Percentiles rank a stretch among this genome's conserved stretches.
phyloP scores from a whole-genome alignment of 2,329 filamentous ascomycete species.

The Penicillium sp. region DNA sequence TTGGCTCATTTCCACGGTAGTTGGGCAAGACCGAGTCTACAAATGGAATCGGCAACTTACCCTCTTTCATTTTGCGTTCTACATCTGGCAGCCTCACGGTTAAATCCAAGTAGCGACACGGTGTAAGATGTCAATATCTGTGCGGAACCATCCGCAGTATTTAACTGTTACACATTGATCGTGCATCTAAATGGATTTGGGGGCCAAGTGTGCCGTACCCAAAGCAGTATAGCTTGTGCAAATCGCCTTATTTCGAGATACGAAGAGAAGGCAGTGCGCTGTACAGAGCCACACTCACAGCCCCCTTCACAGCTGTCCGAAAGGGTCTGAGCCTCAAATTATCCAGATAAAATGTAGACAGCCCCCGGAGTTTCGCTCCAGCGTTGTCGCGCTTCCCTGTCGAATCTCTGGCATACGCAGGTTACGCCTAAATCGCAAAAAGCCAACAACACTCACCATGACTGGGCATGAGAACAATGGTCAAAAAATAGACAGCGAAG shows the following conservation, averaged over 20 bases:
- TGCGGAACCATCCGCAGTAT: background rate
- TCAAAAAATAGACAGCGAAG: slow-evolving; percentile 3
- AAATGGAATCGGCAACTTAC: no score
- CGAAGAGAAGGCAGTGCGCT: background rate
- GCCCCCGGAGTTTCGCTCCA: background rate
- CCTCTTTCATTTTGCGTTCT: no score
- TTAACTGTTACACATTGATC: no score
- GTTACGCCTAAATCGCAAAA: background rate
- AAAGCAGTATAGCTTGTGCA: background rate
- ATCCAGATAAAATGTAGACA: slow-evolving; percentile 3
- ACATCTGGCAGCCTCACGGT: no score
- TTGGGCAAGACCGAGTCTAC: no score
- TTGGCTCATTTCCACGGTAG: no score
- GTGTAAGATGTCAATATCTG: background rate
- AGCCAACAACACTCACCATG: background rate
- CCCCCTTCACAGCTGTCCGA: background rate
- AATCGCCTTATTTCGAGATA: background rate
- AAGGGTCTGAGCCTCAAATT: background rate
- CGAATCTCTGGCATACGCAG: no score
- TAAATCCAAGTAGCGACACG: background rate
- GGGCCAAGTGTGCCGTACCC: background rate
- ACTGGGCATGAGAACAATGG: background rate
- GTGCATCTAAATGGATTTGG: background rate
- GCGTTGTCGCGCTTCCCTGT: background rate
- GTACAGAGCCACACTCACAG: background rate